Conservation (phyloP, 2,329 filamentous ascomycete genomes). For the Aspergillus nomiae region DNA sequence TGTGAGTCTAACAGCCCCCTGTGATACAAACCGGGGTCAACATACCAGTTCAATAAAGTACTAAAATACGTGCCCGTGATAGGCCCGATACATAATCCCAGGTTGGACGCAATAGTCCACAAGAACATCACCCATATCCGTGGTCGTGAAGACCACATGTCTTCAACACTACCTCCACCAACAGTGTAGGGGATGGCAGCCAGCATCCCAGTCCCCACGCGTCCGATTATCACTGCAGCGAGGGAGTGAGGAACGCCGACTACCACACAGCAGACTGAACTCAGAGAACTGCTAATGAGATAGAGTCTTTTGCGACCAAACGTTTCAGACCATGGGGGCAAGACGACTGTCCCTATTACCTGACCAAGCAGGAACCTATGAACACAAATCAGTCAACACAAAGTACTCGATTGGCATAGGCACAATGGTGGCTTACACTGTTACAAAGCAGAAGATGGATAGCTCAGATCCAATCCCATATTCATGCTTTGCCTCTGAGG, state of each 20-base stretch:
- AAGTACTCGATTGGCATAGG: background rate
- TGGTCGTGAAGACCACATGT: constrained; percentile 47
- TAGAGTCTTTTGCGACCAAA: constrained; percentile 38
- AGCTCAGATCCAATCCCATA: constrained; percentile 13
- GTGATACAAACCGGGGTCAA: background rate
- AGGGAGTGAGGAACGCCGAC: constrained; percentile 33
- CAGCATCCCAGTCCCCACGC: constrained; percentile 45
- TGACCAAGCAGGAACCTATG: constrained; percentile 31
- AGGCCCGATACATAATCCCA: constrained; percentile 47
- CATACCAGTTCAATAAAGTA: constrained; percentile 36
- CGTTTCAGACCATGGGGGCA: constrained; percentile 35
- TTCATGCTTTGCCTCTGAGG: background rate
- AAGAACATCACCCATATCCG: constrained; percentile 49
- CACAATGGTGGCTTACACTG: constrained; percentile 12
- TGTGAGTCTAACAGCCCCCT: background rate
- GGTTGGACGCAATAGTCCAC: constrained; percentile 44
- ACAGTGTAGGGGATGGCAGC: constrained; percentile 52
- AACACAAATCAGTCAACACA: no score
- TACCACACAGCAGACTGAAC: constrained; percentile 33
- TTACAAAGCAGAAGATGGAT: constrained; percentile 23
- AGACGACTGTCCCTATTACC: constrained; percentile 29
- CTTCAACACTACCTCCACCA: constrained; percentile 50
- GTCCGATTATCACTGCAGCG: constrained; percentile 38
- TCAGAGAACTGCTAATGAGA: constrained; percentile 25
- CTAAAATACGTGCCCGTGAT: constrained; percentile 46